These are phyloP conservation scores for Dendrobium huoshanense DNA, from an alignment of 106 monocot species.

Conservation along the genomic window DNA sequence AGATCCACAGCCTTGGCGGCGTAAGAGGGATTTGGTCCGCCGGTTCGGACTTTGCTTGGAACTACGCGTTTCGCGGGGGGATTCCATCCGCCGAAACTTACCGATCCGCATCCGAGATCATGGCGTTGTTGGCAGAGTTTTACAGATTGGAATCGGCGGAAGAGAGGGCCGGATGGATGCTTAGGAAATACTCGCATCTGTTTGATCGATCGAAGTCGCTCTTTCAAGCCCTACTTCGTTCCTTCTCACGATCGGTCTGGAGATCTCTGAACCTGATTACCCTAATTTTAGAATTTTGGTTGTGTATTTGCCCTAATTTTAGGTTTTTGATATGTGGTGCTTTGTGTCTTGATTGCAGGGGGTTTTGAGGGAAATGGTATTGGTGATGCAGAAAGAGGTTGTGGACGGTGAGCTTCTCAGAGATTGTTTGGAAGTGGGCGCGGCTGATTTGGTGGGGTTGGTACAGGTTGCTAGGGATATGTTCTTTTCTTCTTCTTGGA, in stretches of 20 bases:
- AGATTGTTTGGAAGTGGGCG: constrained; percentile 72
- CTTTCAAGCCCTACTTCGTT: constrained; percentile 33
- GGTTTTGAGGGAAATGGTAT: constrained; percentile 57
- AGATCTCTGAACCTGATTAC: not conserved
- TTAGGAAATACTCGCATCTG: constrained; percentile 28
- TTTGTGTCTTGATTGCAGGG: constrained; percentile 31
- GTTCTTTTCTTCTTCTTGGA: constrained; percentile 21
- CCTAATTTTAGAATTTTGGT: not conserved
- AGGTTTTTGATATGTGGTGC: not conserved
- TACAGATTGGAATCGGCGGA: constrained; percentile 25
- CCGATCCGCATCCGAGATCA: constrained; percentile 22
- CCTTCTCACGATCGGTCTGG: constrained; percentile 54
- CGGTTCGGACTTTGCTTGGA: constrained; percentile 70
- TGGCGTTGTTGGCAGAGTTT: constrained; percentile 22
- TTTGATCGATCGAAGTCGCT: constrained; percentile 16
- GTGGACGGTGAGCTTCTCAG: constrained; percentile 65
- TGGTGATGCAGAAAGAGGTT: constrained; percentile 64
- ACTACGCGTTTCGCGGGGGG: constrained; percentile 53
- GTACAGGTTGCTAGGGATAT: constrained; percentile 34
- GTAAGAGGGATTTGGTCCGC: constrained; percentile 40
- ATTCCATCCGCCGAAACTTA: constrained; percentile 23
- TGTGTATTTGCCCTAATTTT: not conserved
- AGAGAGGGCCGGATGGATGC: constrained; percentile 40
- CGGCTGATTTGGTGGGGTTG: constrained; percentile 65
- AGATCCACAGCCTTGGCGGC: constrained; percentile 22